Percentiles rank a stretch among this genome's conserved stretches.
Evolutionary conservation across 192 early-diverging fungal genomes (phyloP).

Genomic region (Coemansia sp.): DNA sequence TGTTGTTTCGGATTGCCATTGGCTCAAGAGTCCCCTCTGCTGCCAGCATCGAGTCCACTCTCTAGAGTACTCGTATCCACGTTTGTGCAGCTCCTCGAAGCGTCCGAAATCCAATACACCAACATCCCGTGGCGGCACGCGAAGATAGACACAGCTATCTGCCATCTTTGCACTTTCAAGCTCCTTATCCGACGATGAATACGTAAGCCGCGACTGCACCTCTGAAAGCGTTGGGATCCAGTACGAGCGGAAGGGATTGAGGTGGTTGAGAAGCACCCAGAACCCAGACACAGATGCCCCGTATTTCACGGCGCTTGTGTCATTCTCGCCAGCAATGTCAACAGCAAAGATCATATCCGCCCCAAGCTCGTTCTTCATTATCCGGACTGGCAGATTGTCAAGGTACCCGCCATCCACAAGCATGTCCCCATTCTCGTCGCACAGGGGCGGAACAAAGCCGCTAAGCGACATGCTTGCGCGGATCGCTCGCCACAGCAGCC

Average conservation of each 20-base stretch:
- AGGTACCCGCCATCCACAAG: constrained; percentile 99
- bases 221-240: constrained; percentile 90
- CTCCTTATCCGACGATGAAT: constrained; percentile 84
- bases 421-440: constrained; percentile 90
- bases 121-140: constrained; percentile 83
- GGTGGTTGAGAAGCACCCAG: constrained; percentile 80
- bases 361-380: constrained; percentile 73
- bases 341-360: constrained; percentile 92
- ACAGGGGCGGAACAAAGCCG: constrained; percentile 93
- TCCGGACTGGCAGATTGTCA: constrained; percentile 92
- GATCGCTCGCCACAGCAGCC: constrained; percentile 96
- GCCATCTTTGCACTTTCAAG: constrained; percentile 86
- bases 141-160: constrained; percentile 79
- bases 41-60: constrained; percentile 80
- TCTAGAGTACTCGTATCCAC: constrained; percentile 83
- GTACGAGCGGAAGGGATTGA: constrained; percentile 72
- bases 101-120: constrained; percentile 91
- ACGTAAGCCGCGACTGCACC: constrained; percentile 91
- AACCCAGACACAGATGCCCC: constrained; percentile 93
- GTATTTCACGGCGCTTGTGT: constrained; percentile 88
- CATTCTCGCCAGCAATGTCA: constrained; percentile 90
- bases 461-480: constrained; percentile 98
- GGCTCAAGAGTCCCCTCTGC: constrained; percentile 65
- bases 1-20: constrained; percentile 28
- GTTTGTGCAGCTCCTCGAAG: constrained; percentile 82